Evolutionary conservation across 257 asterid genomes (phyloP).

Genomic region (Euphrasia confusa): DNA sequence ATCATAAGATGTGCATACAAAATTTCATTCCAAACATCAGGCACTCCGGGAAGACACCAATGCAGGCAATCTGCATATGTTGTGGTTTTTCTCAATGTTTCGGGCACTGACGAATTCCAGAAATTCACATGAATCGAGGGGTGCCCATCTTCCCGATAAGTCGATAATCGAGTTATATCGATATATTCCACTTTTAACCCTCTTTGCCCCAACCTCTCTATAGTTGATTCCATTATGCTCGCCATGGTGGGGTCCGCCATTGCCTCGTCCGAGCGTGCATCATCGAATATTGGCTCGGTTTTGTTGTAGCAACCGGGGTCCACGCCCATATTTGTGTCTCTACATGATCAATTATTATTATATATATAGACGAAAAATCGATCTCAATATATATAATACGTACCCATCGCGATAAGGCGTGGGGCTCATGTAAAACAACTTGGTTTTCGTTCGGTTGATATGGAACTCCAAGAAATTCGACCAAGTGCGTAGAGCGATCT

Average conservation of each 20-base stretch:
- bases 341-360: neutral
- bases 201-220: conserved; percentile 28
- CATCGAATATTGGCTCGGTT: conserved; percentile 40
- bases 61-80: conserved; percentile 50
- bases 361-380: too few relatives aligned
- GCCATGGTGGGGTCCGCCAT: conserved; percentile 35
- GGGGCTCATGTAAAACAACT: conserved; percentile 49
- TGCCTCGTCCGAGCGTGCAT: conserved; percentile 36
- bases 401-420: conserved; percentile 22
- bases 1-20: conserved; percentile 41
- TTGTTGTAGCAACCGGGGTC: conserved; percentile 36
- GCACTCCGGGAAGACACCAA: conserved; percentile 81
- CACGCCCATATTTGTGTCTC: conserved; percentile 41
- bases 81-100: conserved; percentile 22
- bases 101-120: conserved; percentile 23
- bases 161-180: conserved; percentile 55
- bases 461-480: conserved; percentile 59
- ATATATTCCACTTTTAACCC: conserved; percentile 47
- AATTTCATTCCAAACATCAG: conserved; percentile 67
- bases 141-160: conserved; percentile 54
- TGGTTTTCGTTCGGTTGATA: conserved; percentile 43
- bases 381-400: neutral
- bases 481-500: conserved; percentile 58
- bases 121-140: conserved; percentile 41
- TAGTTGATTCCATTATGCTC: conserved; percentile 39